Conservation (phyloP, 1,284 basidiomycete genomes). For the Cystobasidium slooffiae region DNA sequence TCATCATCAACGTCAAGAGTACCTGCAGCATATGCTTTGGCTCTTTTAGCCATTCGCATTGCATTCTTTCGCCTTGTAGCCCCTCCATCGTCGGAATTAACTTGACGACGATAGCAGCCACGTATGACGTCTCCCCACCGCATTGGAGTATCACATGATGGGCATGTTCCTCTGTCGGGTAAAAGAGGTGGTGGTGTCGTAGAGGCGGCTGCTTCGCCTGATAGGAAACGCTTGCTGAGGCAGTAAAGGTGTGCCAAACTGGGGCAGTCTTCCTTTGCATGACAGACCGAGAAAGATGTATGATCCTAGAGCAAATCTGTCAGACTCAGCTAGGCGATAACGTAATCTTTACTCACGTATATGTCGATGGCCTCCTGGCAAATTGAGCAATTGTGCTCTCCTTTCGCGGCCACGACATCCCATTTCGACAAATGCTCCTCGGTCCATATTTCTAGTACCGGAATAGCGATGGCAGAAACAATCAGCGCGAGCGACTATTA, state of each 20-base stretch:
- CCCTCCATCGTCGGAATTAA: constrained; percentile 20
- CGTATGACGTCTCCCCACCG: constrained; percentile 76
- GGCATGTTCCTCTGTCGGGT: constrained; percentile 68
- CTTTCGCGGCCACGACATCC: constrained; percentile 56
- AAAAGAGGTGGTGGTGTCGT: constrained; percentile 60
- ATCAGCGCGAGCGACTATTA: constrained; percentile 35
- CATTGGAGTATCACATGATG: constrained; percentile 63
- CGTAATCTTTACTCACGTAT: constrained; percentile 60
- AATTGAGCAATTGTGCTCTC: constrained; percentile 62
- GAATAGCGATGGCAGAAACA: not conserved
- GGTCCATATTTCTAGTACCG: constrained; percentile 62
- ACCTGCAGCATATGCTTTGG: constrained; percentile 7
- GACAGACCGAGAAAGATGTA: constrained; percentile 63
- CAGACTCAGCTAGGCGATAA: not conserved
- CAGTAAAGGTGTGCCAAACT: constrained; percentile 71
- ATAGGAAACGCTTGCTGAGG: constrained; percentile 67
- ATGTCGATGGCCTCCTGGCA: constrained; percentile 62
- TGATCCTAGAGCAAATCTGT: constrained; percentile 62
- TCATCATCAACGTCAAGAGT: constrained; percentile 1
- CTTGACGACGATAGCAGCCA: constrained; percentile 67
- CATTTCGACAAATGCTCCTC: constrained; percentile 65
- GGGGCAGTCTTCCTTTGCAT: constrained; percentile 62
- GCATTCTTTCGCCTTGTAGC: not conserved
- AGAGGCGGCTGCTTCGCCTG: constrained; percentile 46
- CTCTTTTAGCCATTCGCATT: not conserved